Evolutionary conservation across 352 stramenopile species (phyloP).

Genomic region (Phytophthora sp.): DNA sequence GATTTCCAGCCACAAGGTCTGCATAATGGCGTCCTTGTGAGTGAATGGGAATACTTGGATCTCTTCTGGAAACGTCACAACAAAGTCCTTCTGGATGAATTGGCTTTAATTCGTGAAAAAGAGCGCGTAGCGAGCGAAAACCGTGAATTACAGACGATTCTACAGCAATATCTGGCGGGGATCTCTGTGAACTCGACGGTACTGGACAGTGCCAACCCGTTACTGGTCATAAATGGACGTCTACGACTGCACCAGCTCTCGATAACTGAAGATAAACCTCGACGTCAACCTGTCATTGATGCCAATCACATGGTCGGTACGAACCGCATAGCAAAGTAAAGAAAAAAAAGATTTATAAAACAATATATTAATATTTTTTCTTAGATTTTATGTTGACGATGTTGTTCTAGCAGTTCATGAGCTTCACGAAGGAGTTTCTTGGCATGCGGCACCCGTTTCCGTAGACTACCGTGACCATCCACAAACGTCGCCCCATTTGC

Average conservation of each 20-base stretch:
- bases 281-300: constrained; percentile 68
- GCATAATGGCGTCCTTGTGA: constrained; percentile 55
- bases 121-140: constrained; percentile 89
- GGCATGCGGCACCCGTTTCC: constrained; percentile 64
- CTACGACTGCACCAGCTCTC: constrained; percentile 61
- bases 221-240: constrained; percentile 94
- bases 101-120: constrained; percentile 91
- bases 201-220: constrained; percentile 89
- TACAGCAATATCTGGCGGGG: constrained; percentile 94
- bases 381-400: constrained; percentile 21
- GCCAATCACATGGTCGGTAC: constrained; percentile 85
- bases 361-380: constrained; percentile 6
- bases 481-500: constrained; percentile 60
- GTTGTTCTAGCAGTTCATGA: constrained; percentile 48
- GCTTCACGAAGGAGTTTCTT: constrained; percentile 67
- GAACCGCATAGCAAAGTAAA: constrained; percentile 59
- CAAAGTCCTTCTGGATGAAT: constrained; percentile 92
- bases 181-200: constrained; percentile 93
- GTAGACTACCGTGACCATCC: constrained; percentile 66
- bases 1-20: constrained; percentile 68
- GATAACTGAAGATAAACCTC: constrained; percentile 34
- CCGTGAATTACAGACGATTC: constrained; percentile 87
- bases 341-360: too few relatives aligned
- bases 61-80: constrained; percentile 97
- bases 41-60: constrained; percentile 87